Conservation (phyloP, 495 filamentous ascomycete genomes). For the Aspergillus hancockii region DNA sequence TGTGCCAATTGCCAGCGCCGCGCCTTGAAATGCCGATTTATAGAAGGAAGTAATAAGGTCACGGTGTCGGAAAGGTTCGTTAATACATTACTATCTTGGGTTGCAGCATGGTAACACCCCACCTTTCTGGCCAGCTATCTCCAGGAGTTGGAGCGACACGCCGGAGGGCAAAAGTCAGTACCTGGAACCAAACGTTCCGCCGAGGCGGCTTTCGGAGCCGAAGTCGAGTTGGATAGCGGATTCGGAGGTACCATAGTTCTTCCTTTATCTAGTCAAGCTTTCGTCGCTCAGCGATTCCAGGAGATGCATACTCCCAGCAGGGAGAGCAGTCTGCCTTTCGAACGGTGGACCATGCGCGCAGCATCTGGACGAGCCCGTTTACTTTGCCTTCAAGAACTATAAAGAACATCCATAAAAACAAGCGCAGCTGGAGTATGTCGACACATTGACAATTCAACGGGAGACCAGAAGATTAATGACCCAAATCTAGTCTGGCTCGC, state of each 20-base stretch:
- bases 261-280: background rate
- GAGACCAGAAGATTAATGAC: no score
- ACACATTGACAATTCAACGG: no score
- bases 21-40: constrained; percentile 25
- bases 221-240: background rate
- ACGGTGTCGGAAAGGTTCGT: constrained; percentile 28
- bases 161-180: background rate
- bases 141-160: constrained; percentile 9
- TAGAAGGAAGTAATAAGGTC: constrained; percentile 23
- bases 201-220: constrained; percentile 1
- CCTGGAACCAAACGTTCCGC: constrained; percentile 5
- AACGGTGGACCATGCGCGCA: constrained; percentile 15
- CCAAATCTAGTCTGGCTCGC: constrained; percentile 32
- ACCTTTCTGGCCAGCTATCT: background rate
- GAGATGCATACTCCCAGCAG: background rate
- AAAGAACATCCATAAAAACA: constrained; percentile 19
- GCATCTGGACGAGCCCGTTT: constrained; percentile 28
- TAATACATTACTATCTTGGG: background rate
- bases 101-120: background rate
- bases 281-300: background rate
- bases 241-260: background rate
- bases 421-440: constrained; percentile 29
- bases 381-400: constrained; percentile 20
- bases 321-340: constrained; percentile 4
- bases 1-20: constrained; percentile 35